Base-by-base conservation (phyloP, 768 basidiomycete species). In the Lyophyllum shimeji region DNA sequence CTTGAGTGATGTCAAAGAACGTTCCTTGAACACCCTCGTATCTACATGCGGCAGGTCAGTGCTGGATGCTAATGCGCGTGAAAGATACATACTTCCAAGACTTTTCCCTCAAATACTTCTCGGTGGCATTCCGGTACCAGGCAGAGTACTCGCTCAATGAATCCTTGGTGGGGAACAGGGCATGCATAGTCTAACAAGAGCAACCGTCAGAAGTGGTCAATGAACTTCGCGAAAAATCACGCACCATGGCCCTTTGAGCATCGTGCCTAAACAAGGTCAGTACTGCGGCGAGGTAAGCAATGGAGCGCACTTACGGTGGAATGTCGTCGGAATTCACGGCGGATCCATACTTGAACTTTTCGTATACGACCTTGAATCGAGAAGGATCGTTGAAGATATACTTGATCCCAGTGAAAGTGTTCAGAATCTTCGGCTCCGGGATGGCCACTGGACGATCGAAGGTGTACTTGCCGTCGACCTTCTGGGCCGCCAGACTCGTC, bases 1-100 rank as follows among this genome's bases (percentile, higher is more conserved):
- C 77, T 37, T 72, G 69, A 17, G 80, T 76, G 54, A 83, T 71
- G 59, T 84, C 78, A 52, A 83, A 63, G 33, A 72, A 74, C 40
- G 60, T 69, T 34, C 73, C 75, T 7, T 68, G 60, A 17, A 70
- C 57, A 27, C 69, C 69, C n/a, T 66, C 57, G 48, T 73, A 71
- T 23, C 66, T 66, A 15, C 21, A 31, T 40, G 7, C 8, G 25
- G n/a, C 46, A 3, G 33, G 9, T 25, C 25, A 31, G 20, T n/a
- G 12, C 11, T 23, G 39, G 4, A 37, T 20, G 18, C 33, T 12
- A 2, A 3, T 24, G 17, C 20, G 5, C 17, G 25, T 17, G 12
- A 8, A 12, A 12, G 33, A 37, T 43, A 61, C 61, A 11, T 39
- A 62, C 50, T 45, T 67, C 63, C 67, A 72, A 8, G 68, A 63